Evolutionary conservation across 768 basidiomycete species (phyloP), one percentile per base, ranked within the genome.

Genomic region (Auriscalpium vulgare): DNA sequence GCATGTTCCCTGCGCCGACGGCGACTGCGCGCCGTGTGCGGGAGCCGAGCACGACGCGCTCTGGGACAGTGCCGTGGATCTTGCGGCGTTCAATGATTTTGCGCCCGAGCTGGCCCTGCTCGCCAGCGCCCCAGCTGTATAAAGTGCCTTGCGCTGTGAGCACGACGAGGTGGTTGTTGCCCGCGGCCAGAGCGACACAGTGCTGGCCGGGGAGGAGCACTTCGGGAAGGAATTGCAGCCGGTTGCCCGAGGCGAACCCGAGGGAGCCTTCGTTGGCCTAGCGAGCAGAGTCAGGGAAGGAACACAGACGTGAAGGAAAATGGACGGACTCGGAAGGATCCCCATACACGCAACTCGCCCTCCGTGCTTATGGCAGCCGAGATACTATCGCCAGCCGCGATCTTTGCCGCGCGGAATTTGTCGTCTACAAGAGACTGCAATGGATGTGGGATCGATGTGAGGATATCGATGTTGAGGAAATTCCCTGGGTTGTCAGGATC

Each of bases 61-160:
- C 91, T 1, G 95, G 95, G 13, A 83, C 81, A 2, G 95, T 91
- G 37, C 91, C 93, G 59, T 92, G 85, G 47, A 92, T 86, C 72
- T 91, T 90, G 51, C 90, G 84, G 53, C 95, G 84, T 68, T 88
- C 89, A 49, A 94, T 75, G 54, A 95, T 87, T 66, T 88, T 89
- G 55, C 95, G 85, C 47, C 95, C 95, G 36, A 98, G 84, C 62
- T 95, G 93, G 51, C 85, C 82, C 65, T 94, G 87, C 67, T 95
- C 90, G 49, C 91, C 91, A 43, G 89, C 88, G 10, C 95, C 95
- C 83, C 91, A 91, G 5, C 90, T 83, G 65, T 88, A 91, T 53
- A 98, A 82, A 63, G 84, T 82, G 9, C 95, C 95, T 54, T 88
- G 86, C 0, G 87, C 88, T 4, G 93, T 95, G 38, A 97, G 76